Percentiles rank a stretch among this genome's conserved stretches.
These are phyloP conservation scores for Tylopilus sp. DNA, from an alignment of 768 basidiomycete species.

Conservation along the genomic window DNA sequence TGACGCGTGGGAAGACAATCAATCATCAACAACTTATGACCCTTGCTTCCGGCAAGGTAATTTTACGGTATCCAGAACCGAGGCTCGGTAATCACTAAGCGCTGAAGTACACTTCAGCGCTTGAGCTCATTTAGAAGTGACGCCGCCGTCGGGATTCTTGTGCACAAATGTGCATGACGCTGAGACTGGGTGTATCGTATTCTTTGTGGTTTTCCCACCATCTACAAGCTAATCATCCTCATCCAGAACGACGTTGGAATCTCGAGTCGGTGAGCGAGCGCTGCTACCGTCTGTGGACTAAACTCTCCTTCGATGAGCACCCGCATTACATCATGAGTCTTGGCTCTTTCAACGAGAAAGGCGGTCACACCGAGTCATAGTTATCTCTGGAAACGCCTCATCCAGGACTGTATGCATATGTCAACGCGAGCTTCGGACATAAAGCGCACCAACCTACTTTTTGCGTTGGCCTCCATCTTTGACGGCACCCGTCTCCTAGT, in stretches of 20 bases:
- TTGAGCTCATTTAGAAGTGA: no score
- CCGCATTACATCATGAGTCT: conserved; percentile 28
- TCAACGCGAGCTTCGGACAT: not conserved
- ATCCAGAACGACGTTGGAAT: conserved; percentile 52
- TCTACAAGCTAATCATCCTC: conserved; percentile 39
- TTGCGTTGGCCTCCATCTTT: conserved; percentile 70
- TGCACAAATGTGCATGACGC: no score
- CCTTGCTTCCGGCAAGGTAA: no score
- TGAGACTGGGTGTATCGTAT: no score
- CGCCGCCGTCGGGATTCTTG: no score
- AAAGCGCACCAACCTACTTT: conserved; percentile 39
- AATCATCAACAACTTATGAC: no score
- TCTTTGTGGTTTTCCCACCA: no score
- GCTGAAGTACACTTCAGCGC: no score
- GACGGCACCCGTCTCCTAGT: conserved; percentile 71
- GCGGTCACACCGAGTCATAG: conserved; percentile 51
- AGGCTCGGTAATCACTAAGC: conserved; percentile 42
- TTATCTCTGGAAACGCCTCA: conserved; percentile 63
- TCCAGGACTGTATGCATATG: conserved; percentile 41
- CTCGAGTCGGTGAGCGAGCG: conserved; percentile 45
- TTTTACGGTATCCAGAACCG: conserved; percentile 36
- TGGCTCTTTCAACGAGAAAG: not conserved
- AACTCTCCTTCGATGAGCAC: conserved; percentile 45
- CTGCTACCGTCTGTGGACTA: conserved; percentile 44
- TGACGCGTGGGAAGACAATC: conserved; percentile 29